These are phyloP conservation scores for Ascobolus immersus DNA, from an alignment of 495 filamentous ascomycete genomes.

Conservation along the genomic window DNA sequence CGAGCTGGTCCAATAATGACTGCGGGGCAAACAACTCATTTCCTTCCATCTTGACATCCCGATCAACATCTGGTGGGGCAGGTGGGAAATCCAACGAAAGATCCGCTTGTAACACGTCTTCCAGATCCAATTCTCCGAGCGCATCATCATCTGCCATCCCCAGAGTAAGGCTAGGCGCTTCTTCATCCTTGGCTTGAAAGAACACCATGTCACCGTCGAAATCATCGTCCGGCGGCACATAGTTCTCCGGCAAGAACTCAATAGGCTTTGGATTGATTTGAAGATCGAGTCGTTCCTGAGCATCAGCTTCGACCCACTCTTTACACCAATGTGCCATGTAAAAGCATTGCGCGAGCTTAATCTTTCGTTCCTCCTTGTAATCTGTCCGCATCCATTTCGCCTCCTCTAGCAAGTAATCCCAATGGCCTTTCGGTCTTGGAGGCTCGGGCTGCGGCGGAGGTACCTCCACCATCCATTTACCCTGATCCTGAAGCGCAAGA, in stretches of 20 bases:
- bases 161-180: no score
- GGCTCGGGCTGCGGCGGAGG: conserved; percentile 58
- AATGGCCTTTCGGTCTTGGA: conserved; percentile 42
- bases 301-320: conserved; percentile 41
- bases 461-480: conserved; percentile 77
- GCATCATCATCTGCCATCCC: no score
- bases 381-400: conserved; percentile 96
- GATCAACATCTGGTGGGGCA: no score
- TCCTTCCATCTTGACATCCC: no score
- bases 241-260: conserved; percentile 3
- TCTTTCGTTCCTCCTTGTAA: conserved; percentile 79
- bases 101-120: no score
- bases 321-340: no score
- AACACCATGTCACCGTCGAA: no score
- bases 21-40: no score
- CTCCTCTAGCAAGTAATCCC: conserved; percentile 66
- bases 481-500: conserved; percentile 64
- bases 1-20: no score
- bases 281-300: conserved; percentile 34
- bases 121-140: no score
- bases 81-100: no score
- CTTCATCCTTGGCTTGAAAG: no score
- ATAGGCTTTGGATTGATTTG: conserved; percentile 30
- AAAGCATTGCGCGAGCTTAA: conserved; percentile 66
- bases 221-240: conserved; percentile 11